These are phyloP conservation scores for Nitzschia sp. DNA, from an alignment of 108 stramenopile genomes.

Conservation along the genomic window DNA sequence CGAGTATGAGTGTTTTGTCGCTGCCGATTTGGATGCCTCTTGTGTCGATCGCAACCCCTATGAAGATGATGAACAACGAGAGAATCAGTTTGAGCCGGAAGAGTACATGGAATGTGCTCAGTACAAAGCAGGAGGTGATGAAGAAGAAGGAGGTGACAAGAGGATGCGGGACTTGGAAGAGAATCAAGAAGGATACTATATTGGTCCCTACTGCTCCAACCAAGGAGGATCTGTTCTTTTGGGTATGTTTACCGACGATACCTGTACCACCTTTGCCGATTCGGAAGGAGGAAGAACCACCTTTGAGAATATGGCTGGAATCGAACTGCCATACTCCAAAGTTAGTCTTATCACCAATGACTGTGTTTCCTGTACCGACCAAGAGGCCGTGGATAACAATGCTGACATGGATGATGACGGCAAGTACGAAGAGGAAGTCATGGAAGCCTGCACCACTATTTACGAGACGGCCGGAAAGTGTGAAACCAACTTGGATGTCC, in stretches of 20 bases:
- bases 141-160: constrained; percentile 20
- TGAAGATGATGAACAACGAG: constrained; percentile 40
- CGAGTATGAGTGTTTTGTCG: constrained; percentile 61
- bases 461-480: constrained; percentile 71
- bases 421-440: constrained; percentile 38
- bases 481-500: constrained; percentile 41
- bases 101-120: constrained; percentile 39
- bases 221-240: constrained; percentile 60
- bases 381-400: constrained; percentile 20
- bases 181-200: constrained; percentile 40
- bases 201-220: constrained; percentile 59
- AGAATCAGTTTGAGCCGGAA: constrained; percentile 19
- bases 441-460: constrained; percentile 52
- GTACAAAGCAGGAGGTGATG: constrained; percentile 8
- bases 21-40: constrained; percentile 46
- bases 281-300: constrained; percentile 31
- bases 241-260: constrained; percentile 62
- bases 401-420: constrained; percentile 26
- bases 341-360: constrained; percentile 47
- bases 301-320: constrained; percentile 36
- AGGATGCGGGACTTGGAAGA: constrained; percentile 6
- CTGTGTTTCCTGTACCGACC: constrained; percentile 62
- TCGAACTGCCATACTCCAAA: constrained; percentile 54
- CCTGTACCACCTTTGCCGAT: constrained; percentile 59
- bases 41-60: constrained; percentile 62